phyloP scores from a whole-genome alignment of 306 rosid species.

The Cucurbita ficifolia region DNA sequence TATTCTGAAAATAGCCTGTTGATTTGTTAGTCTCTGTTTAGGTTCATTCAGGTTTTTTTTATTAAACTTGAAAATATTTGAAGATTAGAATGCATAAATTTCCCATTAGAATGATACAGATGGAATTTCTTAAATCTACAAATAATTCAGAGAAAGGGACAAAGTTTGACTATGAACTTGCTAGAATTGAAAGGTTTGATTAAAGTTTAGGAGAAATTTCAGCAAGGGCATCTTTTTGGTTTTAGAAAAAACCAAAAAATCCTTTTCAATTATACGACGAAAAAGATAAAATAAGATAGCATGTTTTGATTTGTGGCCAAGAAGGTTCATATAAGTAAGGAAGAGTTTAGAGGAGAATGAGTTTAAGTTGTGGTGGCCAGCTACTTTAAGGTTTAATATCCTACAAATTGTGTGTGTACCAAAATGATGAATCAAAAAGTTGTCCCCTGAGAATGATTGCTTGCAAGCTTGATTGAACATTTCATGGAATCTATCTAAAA shows the following conservation, averaged over 20 bases:
- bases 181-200: not conserved
- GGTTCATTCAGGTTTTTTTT: not conserved
- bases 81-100: too few relatives aligned
- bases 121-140: not conserved
- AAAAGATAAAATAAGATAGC: not conserved
- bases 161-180: not conserved
- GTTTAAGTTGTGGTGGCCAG: not conserved
- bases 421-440: too few relatives aligned
- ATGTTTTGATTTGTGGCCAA: not conserved
- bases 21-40: not conserved
- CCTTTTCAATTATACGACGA: not conserved
- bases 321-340: not conserved
- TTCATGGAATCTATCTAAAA: not conserved
- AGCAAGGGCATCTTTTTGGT: not conserved
- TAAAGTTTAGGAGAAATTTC: not conserved
- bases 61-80: not conserved
- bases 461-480: not conserved
- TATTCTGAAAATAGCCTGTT: not conserved
- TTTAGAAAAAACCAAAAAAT: not conserved
- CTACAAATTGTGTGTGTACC: too few relatives aligned
- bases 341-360: not conserved
- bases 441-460: not conserved
- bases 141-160: not conserved
- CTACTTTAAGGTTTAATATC: not conserved
- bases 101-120: too few relatives aligned